Evolutionary conservation across 768 basidiomycete species (phyloP), one percentile per base, ranked within the genome.

Genomic region (Boletus rubropictus): DNA sequence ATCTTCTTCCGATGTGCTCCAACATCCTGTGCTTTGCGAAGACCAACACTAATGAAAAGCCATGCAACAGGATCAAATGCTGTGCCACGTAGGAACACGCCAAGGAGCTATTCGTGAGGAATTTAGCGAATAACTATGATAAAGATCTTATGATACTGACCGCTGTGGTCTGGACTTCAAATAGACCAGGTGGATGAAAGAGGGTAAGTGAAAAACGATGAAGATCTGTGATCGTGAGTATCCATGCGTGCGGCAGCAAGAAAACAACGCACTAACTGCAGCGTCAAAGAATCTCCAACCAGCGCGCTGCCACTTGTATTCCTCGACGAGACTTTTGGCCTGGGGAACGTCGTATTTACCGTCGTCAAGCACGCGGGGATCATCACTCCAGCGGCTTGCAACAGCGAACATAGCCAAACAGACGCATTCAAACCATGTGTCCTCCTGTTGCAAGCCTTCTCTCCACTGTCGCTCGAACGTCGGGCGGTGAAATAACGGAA

Each of bases 1-100:
- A 76, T 71, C 53, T 73, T 79, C 58, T 72, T 81, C 39, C 82
- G 74, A 57, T 92, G 89, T 6, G 82, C 82, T 21, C 89, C 89
- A 4, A 87, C 73, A 53, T 91, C 89, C 63, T 85, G 77, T 22
- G 78, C 79, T 59, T 85, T 86, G 39, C 73, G 80, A 38, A 75
- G 66, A 20, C 70, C 89, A 45, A 71, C 70, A 50, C 72, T 79
- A 48, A 73, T 62, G 49, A 79, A 62, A 25, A 75, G 56, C 83
- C 85, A 85, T 17, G 72, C 71, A 4, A 72, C 69, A 8, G 78
- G 69, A 44, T 74, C 69, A 37, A 71, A 70, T n/a, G 65, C 61
- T 1, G 75, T 76, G 35, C 74, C 76, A 33, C 74, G 69, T 39
- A 80, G 63, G 59, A 77, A 86, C 60, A 78, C 70, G n/a, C 71